phyloP scores from a whole-genome alignment of 1,284 basidiomycete species.

The Wallemia hederae region DNA sequence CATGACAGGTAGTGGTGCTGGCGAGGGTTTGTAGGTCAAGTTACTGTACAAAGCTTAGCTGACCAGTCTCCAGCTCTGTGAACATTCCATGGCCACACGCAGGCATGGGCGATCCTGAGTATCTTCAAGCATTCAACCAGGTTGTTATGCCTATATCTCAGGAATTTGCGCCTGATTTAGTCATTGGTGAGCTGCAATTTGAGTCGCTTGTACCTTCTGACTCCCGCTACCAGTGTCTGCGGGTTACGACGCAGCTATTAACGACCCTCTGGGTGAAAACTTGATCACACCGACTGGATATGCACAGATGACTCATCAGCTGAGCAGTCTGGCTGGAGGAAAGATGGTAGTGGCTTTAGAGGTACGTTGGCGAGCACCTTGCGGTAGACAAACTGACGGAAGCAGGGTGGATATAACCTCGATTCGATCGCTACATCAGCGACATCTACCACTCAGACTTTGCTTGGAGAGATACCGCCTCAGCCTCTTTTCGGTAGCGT shows the following conservation, averaged over 20 bases:
- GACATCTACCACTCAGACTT: slow-evolving; percentile 48
- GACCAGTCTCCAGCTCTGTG: slow-evolving; percentile 37
- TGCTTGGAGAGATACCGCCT: slow-evolving; percentile 61
- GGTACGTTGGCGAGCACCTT: slow-evolving; percentile 20
- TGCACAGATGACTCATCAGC: slow-evolving; percentile 94
- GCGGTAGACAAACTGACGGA: slow-evolving; percentile 1
- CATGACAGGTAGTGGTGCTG: slow-evolving; percentile 53
- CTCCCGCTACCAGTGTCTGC: slow-evolving; percentile 44
- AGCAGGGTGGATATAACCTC: slow-evolving; percentile 79
- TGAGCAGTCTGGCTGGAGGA: slow-evolving; percentile 63
- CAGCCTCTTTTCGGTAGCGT: slow-evolving; percentile 25
- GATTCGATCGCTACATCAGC: slow-evolving; percentile 64
- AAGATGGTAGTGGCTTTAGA: slow-evolving; percentile 77
- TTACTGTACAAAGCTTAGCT: not conserved
- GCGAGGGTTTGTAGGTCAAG: slow-evolving; percentile 44
- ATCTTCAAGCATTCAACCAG: slow-evolving; percentile 81
- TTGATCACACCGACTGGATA: slow-evolving; percentile 76
- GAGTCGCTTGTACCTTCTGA: not conserved
- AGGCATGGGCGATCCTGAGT: slow-evolving; percentile 84
- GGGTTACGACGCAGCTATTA: slow-evolving; percentile 84
- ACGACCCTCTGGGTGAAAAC: slow-evolving; percentile 73
- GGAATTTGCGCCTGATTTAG: slow-evolving; percentile 83
- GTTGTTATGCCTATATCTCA: slow-evolving; percentile 90
- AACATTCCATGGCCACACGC: slow-evolving; percentile 80
- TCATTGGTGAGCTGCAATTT: slow-evolving; percentile 42